Evolutionary conservation across 441 rosid genomes (phyloP).

Genomic region (Adansonia gregorii): DNA sequence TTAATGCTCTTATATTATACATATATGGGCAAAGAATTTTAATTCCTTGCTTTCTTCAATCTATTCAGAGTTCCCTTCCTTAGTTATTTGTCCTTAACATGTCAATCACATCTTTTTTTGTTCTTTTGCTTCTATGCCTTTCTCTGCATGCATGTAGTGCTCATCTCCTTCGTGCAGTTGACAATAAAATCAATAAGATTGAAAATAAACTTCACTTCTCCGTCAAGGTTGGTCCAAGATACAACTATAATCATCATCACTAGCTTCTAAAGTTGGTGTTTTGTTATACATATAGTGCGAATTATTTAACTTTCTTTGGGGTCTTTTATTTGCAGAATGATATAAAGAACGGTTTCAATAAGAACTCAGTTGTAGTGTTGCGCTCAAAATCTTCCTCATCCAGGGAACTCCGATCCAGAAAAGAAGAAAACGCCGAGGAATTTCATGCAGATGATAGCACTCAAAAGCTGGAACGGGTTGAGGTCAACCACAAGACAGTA

Average conservation of each 20-base stretch:
- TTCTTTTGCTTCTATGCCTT: conserved; percentile 45
- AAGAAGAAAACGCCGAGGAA: neutral
- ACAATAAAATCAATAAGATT: conserved; percentile 28
- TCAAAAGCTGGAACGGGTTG: conserved; percentile 17
- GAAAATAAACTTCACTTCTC: conserved; percentile 33
- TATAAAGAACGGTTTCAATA: neutral
- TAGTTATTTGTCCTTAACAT: conserved; percentile 28
- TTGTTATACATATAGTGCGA: neutral
- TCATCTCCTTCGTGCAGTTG: conserved; percentile 42
- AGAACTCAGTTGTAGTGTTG: conserved; percentile 6
- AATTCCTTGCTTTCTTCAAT: neutral
- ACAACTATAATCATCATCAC: neutral
- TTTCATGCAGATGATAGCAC: conserved; percentile 1
- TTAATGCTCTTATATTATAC: neutral
- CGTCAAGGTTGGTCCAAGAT: conserved; percentile 46
- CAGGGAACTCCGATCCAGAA: neutral
- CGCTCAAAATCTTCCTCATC: neutral
- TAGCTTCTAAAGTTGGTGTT: neutral
- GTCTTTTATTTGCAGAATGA: conserved; percentile 24
- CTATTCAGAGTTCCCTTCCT: neutral
- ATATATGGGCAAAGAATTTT: neutral
- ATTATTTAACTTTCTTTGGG: neutral
- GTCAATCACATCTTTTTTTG: conserved; percentile 45
- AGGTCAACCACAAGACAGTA: conserved; percentile 12
- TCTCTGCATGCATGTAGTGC: conserved; percentile 48